Base-by-base conservation (phyloP, 2,329 filamentous ascomycete genomes). In the Septoria petroselini region DNA sequence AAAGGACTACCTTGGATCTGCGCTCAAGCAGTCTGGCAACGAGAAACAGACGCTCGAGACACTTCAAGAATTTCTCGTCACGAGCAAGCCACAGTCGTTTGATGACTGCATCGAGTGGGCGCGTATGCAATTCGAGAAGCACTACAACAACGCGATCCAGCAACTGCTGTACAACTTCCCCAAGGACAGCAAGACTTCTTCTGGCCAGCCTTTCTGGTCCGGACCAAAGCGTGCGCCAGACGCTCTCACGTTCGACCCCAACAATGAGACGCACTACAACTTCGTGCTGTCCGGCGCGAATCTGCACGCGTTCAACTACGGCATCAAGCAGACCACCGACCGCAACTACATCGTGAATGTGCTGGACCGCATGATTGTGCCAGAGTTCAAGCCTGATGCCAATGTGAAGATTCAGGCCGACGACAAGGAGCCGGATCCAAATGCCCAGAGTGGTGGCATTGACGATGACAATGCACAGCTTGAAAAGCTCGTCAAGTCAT, bases 21-120 rank as follows among this genome's bases (percentile, higher is more conserved):
- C 89, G 0, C 71, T 97, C 60, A 95, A 95, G 76, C 89, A 96
- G 70, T 87, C 89, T 40, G 93, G 91, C 8, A 95, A 91, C 65
- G 91, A 97, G 72, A 95, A 95, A 75, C 85, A 90, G 58, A 95
- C 91, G 1, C 70, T 98, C 33, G 90, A 97, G 74, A 91, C 83
- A 46, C 83, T 98, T 49, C 85, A 87, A 9, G 90, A 95, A 65
- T 96, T 85, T 68, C 77, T 98, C 44, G 91, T 95, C 31, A 89
- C 87, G 0, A 89, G 96, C 62, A 93, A 95, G 69, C 91, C 93
- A 3, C 76, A 90, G 51, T 91, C 82, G 19, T 96, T 95, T 64
- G 91, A 97, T 66, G 91, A 98, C 71, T 98, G 93, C 67, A 90
- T 98, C 63, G 84, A 88, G 59, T 98, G 93, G 93, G 93, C 88